Conservation (phyloP, 495 filamentous ascomycete genomes). For the Xylaria grammica region DNA sequence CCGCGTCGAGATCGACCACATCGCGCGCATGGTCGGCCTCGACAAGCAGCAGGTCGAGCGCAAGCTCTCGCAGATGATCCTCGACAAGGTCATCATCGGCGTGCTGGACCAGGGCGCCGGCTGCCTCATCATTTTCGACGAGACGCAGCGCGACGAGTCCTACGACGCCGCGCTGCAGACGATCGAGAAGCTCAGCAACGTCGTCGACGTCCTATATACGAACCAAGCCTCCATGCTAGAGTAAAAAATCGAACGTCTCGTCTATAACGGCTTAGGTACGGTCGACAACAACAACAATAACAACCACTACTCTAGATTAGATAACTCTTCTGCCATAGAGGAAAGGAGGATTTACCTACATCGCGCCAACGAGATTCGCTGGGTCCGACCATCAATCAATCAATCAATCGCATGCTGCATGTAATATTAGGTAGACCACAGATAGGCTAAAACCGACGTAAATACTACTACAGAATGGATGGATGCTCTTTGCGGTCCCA, state of each 20-base stretch:
- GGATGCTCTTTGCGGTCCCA: constrained; percentile 3
- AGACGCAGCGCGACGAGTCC: constrained; percentile 87
- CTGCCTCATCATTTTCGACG: constrained; percentile 95
- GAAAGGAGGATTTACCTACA: neutral
- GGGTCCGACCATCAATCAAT: neutral
- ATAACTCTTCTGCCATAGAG: neutral
- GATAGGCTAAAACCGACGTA: constrained; percentile 5
- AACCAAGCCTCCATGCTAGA: constrained; percentile 96
- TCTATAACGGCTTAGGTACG: constrained; percentile 12
- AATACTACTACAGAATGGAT: constrained; percentile 7
- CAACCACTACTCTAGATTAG: too few species aligned
- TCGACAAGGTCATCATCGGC: constrained; percentile 97
- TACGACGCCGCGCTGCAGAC: constrained; percentile 95
- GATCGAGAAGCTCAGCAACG: constrained; percentile 95
- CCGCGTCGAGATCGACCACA: constrained; percentile 93
- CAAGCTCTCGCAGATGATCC: constrained; percentile 98
- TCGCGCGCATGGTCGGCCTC: constrained; percentile 94
- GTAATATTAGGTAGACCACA: constrained; percentile 25
- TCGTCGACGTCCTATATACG: constrained; percentile 95
- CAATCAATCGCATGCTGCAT: constrained; percentile 12
- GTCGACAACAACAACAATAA: too few species aligned
- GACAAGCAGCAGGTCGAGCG: constrained; percentile 96
- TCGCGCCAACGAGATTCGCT: too few species aligned
- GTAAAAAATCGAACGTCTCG: constrained; percentile 61
- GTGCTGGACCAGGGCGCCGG: constrained; percentile 97